phyloP scores from a whole-genome alignment of 345 rosid species.

The Citrus trifoliata region DNA sequence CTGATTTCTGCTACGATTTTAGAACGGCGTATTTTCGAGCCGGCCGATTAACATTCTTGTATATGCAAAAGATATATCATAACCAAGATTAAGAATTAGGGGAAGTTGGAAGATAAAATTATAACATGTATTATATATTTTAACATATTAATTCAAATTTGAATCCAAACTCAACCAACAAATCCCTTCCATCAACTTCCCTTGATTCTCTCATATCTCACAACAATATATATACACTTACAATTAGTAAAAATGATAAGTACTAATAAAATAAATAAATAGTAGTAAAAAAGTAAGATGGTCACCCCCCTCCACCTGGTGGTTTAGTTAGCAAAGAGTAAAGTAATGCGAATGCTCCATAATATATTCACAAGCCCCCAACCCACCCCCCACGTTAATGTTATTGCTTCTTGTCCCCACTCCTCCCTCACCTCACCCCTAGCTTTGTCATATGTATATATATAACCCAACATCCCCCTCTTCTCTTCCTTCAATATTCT shows the following conservation, averaged over 20 bases:
- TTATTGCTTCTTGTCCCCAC: constrained; percentile 18
- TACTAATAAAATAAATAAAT: not conserved
- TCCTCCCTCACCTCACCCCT: not conserved
- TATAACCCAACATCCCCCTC: constrained; percentile 1
- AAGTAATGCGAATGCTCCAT: constrained; percentile 10
- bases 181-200: constrained; percentile 16
- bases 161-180: constrained; percentile 11
- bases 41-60: not conserved
- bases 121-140: too few relatives aligned
- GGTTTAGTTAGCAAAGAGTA: constrained; percentile 34
- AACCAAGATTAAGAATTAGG: too few relatives aligned
- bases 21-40: too few relatives aligned
- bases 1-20: too few relatives aligned
- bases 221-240: not conserved
- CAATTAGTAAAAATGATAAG: not conserved
- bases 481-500: not conserved
- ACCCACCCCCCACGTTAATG: constrained; percentile 44
- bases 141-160: too few relatives aligned
- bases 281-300: constrained; percentile 4
- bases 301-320: constrained; percentile 21
- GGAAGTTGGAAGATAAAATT: too few relatives aligned
- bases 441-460: not conserved
- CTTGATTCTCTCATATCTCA: constrained; percentile 17
- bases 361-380: constrained; percentile 19
- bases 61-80: not conserved